These are phyloP conservation scores for Candida sonorensis DNA, from an alignment of 805 yeast species.

Conservation along the genomic window DNA sequence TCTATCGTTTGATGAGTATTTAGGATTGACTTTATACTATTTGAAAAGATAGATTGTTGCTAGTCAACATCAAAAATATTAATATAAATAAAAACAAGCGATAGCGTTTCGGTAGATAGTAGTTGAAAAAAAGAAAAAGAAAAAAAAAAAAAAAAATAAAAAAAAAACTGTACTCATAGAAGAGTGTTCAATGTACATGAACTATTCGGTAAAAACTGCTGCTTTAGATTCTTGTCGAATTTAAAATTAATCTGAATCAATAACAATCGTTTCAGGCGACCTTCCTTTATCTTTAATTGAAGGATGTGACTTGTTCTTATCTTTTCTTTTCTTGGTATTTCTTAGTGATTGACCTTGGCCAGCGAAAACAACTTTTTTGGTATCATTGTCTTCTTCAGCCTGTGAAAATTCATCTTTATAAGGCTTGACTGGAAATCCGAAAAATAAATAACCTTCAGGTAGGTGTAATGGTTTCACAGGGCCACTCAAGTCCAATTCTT, in stretches of 20 bases:
- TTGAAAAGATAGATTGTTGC: conserved; percentile 3
- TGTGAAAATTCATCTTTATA: conserved; percentile 34
- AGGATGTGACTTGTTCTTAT: conserved; percentile 39
- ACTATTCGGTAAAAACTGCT: not conserved
- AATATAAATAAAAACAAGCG: too few relatives aligned
- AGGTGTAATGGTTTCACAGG: conserved; percentile 66
- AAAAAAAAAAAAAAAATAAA: too few relatives aligned
- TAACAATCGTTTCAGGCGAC: conserved; percentile 76
- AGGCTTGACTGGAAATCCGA: conserved; percentile 78
- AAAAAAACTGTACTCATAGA: too few relatives aligned
- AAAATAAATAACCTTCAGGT: conserved; percentile 83
- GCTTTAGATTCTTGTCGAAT: not conserved
- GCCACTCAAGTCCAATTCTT: conserved; percentile 42
- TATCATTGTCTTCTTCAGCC: conserved; percentile 16
- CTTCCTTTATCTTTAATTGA: conserved; percentile 57
- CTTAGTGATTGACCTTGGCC: conserved; percentile 79
- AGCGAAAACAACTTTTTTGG: conserved; percentile 27
- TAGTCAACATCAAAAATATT: too few relatives aligned
- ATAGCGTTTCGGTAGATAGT: too few relatives aligned
- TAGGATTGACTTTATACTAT: conserved; percentile 14
- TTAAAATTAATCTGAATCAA: conserved; percentile 42
- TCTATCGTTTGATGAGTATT: conserved; percentile 18
- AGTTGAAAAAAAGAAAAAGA: too few relatives aligned
- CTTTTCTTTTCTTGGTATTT: conserved; percentile 51
- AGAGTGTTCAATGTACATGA: too few relatives aligned